Base-by-base conservation (phyloP, 768 basidiomycete genomes). In the Xerocomus brunneocitrinus region DNA sequence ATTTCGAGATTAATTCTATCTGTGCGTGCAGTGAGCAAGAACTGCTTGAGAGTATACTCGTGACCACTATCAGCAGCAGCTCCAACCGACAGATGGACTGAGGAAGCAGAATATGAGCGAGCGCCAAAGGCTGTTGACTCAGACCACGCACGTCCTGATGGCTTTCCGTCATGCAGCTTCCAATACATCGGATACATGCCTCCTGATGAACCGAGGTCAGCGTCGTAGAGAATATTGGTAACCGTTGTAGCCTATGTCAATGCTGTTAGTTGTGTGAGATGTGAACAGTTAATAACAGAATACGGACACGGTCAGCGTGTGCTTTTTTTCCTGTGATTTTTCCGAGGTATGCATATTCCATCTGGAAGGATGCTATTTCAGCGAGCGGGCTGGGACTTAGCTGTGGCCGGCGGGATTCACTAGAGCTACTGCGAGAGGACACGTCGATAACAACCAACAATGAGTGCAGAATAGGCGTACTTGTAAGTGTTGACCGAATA, bases 271-370 rank as follows among this genome's bases (percentile, higher is more conserved):
- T 34, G 16, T 32, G 39, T 8, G 30, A 12, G 13, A 14, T 14
- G 27, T 12, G 25, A 14, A n/a, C 1, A 30, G 6, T 27, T 2
- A 5, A 49, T 36, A 30, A 28, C 8, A 22, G 27, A 14, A 19
- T 8, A 68, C 79, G 12, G 56, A 84, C 86, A 54, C 76, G 76
- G 50, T 81, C 76, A 55, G 75, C 78, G 61, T 85, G 83, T 35
- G 75, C 75, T 48, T 79, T 76, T 56, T 87, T 84, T 2, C 87
- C 87, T 1, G 90, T 92, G 9, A 85, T 67, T 58, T 88, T 84
- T 1, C 88, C 87, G 2, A 95, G 78, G 59, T 93, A 93, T 52
- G 85, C 79, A 66, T 91, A 89, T 67, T 95, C 94, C 47, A 95
- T 66, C 64, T 94, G 91, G 51, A 88, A 74, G 41, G 81, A 89